phyloP scores from a whole-genome alignment of 2,329 filamentous ascomycete species.

The Aspergillus brasiliensis region DNA sequence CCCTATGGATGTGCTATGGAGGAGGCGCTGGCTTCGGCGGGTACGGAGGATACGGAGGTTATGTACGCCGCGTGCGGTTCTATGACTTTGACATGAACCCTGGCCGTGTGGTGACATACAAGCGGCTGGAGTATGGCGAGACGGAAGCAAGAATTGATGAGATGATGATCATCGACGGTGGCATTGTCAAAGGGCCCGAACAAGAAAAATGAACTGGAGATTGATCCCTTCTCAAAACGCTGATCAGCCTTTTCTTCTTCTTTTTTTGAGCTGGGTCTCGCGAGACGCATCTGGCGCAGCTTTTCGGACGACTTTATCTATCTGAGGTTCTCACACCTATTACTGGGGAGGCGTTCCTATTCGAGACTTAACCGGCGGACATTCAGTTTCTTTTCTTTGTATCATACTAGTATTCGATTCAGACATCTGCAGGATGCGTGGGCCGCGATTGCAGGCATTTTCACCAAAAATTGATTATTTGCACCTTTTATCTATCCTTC shows the following conservation, averaged over 20 bases:
- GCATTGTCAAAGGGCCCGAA: conserved; percentile 49
- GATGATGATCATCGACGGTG: conserved; percentile 63
- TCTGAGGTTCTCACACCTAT: neutral
- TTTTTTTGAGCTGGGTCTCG: neutral
- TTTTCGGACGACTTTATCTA: neutral
- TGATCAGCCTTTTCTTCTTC: neutral
- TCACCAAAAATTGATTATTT: neutral
- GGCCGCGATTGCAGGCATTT: neutral
- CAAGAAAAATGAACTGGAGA: conserved; percentile 6
- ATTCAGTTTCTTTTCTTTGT: neutral
- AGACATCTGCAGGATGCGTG: neutral
- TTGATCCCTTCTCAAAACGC: neutral
- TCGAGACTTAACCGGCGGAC: neutral
- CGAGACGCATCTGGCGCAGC: neutral
- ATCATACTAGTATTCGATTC: neutral
- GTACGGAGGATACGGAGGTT: conserved; percentile 88
- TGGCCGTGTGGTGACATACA: conserved; percentile 87
- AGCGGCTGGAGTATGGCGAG: conserved; percentile 73
- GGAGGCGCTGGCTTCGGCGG: conserved; percentile 91
- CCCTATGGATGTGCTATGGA: conserved; percentile 97
- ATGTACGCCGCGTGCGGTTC: conserved; percentile 78
- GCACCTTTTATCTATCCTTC: neutral
- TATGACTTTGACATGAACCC: conserved; percentile 94
- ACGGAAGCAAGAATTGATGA: conserved; percentile 57
- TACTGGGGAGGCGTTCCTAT: neutral